These are phyloP conservation scores for Hortiboletus campestris DNA, from an alignment of 768 basidiomycete genomes.

Conservation along the genomic window DNA sequence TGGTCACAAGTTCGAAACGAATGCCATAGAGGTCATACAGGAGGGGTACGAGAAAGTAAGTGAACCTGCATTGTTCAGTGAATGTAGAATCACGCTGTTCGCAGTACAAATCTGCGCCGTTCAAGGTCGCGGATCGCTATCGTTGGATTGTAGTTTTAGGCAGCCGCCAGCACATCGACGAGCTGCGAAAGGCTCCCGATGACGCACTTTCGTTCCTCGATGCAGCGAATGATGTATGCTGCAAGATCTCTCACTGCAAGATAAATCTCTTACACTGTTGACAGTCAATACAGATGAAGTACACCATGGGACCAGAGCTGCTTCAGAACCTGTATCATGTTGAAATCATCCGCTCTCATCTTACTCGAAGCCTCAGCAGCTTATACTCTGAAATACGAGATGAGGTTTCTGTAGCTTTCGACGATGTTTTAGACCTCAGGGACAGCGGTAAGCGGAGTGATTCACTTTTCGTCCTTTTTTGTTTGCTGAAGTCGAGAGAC, in stretches of 20 bases:
- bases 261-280: not conserved
- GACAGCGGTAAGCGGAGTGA: constrained; percentile 9
- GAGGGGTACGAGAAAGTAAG: constrained; percentile 28
- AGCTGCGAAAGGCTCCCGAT: constrained; percentile 33
- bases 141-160: too few species aligned
- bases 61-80: not conserved
- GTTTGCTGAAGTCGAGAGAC: not conserved
- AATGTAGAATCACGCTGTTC: not conserved
- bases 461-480: not conserved
- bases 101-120: constrained; percentile 29
- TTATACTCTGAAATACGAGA: constrained; percentile 26
- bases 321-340: constrained; percentile 32
- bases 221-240: constrained; percentile 30
- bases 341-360: constrained; percentile 26
- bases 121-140: constrained; percentile 1
- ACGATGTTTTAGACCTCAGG: constrained; percentile 33
- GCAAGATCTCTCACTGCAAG: not conserved
- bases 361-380: constrained; percentile 35
- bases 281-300: constrained; percentile 37
- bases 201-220: constrained; percentile 36
- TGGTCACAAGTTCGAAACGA: too few species aligned
- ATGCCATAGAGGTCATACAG: constrained; percentile 11
- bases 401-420: constrained; percentile 40
- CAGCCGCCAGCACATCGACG: too few species aligned
- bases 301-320: constrained; percentile 38